Evolutionary conservation across 202 grass and related monocot species (phyloP), one percentile per base, ranked within the genome.

Genomic region (Schoenoplectus tabernaemontani): DNA sequence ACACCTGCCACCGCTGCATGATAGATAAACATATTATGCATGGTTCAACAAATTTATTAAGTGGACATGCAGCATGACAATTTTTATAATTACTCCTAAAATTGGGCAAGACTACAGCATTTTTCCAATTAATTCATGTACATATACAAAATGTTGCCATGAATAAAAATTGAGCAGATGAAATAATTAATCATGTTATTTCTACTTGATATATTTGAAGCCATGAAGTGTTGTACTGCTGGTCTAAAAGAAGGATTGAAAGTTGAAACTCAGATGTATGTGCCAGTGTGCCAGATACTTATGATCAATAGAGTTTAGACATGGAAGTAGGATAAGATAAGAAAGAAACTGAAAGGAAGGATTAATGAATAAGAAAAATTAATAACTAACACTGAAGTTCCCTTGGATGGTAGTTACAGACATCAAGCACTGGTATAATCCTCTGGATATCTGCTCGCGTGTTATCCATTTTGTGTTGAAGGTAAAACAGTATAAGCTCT

Each of bases 401-500:
- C 9, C 69, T 65, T 16, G 93, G 90, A 34, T 86, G 89, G 83
- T 75, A 64, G 51, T 51, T 62, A 84, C 92, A 97, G 63, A 97
- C 79, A 64, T 93, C 87, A 63, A 91, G 83, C 65, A 87, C 90
- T 30, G 93, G 93, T 73, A 97, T 91, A 66, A 89, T 11, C 26
- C 59, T 78, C 13, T 88, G 82, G 12, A 97, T 76, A 16, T 84
- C 83, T 20, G 37, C 17, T 17, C 57, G 4, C 0, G 50, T 82
- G 44, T 75, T 76, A 43, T 88, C 81, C 16, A 97, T 85, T 58
- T 82, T 90, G 78, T 88, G 84, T 9, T 42, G 76, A 72, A 97
- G 90, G 76, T 91, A 97, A 84, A 93, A 97, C 8, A 22, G 23
- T 15, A 97, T 50, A 41, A 97, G 81, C 83, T 97, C 93, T 50